Evolutionary conservation across 441 rosid species (phyloP).

Genomic region (Monsonia emarginata): DNA sequence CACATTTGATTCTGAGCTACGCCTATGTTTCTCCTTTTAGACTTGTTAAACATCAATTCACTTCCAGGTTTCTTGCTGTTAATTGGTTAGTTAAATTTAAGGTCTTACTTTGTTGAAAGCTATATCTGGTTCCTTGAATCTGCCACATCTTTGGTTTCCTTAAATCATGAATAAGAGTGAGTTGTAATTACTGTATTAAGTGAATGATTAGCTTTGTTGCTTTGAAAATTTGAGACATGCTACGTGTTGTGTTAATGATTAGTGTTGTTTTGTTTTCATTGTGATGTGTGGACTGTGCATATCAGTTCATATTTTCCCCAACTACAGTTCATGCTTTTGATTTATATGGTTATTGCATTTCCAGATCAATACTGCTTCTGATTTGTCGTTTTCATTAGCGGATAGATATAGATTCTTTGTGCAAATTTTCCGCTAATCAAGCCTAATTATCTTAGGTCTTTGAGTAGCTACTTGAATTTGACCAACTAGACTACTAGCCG

Average conservation of each 20-base stretch:
- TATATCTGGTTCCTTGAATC: background rate
- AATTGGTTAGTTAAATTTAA: background rate
- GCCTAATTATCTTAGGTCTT: background rate
- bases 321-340: background rate
- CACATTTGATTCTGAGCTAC: slow-evolving; percentile 1
- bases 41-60: background rate
- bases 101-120: background rate
- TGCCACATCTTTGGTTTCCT: background rate
- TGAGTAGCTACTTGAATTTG: too few species aligned
- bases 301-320: background rate
- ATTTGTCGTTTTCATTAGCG: background rate
- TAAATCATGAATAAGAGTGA: background rate
- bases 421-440: background rate
- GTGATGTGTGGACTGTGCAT: background rate
- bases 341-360: background rate
- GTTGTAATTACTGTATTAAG: background rate
- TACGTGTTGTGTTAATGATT: background rate
- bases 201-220: slow-evolving; percentile 1
- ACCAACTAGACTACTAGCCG: background rate
- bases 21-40: background rate
- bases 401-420: background rate
- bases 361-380: background rate
- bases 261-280: background rate
- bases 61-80: background rate
- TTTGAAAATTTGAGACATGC: slow-evolving; percentile 1